Evolutionary conservation across 1,284 basidiomycete species (phyloP), one percentile per base, ranked within the genome.

Genomic region (Heimioporus retisporus): DNA sequence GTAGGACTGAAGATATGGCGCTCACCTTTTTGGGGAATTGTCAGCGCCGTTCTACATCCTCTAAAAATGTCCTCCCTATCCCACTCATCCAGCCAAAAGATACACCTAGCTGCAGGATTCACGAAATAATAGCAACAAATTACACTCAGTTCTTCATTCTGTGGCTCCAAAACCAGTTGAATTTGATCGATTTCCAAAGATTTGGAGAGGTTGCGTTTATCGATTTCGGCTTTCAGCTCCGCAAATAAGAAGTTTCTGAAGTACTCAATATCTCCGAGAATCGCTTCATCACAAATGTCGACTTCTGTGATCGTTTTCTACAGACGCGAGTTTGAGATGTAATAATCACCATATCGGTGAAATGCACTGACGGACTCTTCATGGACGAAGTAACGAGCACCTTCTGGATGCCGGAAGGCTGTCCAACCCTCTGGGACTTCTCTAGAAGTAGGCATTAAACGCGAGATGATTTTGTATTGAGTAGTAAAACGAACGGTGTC

Each of bases 241-340:
- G 63, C 63, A 31, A 72, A 57, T 35, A 78, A 56, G 21, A 53
- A 68, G 0, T 1, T 6, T 58, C 61, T 70, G 55, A 66, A 81
- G 23, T 68, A 64, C 28, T 79, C 69, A 15, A 81, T 67, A 25
- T 79, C 79, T 0, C 6, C 4, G 3, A 23, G 44, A 19, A 79
- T 68, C 0, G 64, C 68, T 15, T 16, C 8, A 5, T 77, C 53
- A n/a, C 68, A 65, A 54, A 78, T 59, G 42, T 78, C 19, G 40
- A 75, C 69, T 57, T 78, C 79, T 7, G 79, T 77, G 14, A 81
- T 70, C 0, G 79, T 79, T 64, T 70, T 79, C 79, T 80, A 51
- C 19, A 16, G 13, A 48, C 50, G 40, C 5, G 35, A 23, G 28
- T 6, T 55, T 74, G 19, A 65, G 55, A 55, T 43, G 54, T 2